Evolutionary conservation across 192 early-diverging fungal species (phyloP).

Genomic region (Piromyces sp.): DNA sequence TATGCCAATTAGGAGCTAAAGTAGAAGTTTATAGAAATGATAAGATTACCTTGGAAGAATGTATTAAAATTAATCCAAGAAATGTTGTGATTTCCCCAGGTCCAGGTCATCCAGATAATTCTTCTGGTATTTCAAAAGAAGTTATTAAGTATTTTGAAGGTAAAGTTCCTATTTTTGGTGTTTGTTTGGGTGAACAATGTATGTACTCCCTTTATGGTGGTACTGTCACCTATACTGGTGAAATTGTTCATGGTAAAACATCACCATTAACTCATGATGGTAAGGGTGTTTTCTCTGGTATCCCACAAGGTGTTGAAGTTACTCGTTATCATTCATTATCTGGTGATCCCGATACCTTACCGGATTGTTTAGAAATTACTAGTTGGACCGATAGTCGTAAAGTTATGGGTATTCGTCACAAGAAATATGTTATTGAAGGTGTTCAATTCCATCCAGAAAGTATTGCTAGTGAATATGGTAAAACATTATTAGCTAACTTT

Average conservation of each 20-base stretch:
- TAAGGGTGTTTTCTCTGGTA: constrained; percentile 64
- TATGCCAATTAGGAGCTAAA: constrained; percentile 75
- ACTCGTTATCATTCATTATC: constrained; percentile 96
- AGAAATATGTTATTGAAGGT: constrained; percentile 72
- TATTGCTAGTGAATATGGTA: constrained; percentile 83
- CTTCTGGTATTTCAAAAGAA: constrained; percentile 78
- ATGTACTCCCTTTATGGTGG: constrained; percentile 95
- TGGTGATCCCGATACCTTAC: constrained; percentile 64
- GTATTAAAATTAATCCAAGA: constrained; percentile 60
- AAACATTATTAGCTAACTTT: constrained; percentile 79
- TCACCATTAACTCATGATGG: constrained; percentile 78
- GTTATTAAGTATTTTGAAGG: constrained; percentile 77
- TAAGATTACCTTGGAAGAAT: constrained; percentile 70
- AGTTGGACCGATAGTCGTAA: constrained; percentile 62
- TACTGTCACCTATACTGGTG: constrained; percentile 77
- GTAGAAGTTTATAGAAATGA: constrained; percentile 90
- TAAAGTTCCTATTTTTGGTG: constrained; percentile 87
- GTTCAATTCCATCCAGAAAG: constrained; percentile 98
- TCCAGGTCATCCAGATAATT: constrained; percentile 78
- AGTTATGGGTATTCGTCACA: constrained; percentile 93
- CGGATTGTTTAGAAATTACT: constrained; percentile 64
- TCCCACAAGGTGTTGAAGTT: constrained; percentile 68
- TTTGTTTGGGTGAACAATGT: constrained; percentile 94
- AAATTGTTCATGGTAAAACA: constrained; percentile 95
- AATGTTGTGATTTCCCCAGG: constrained; percentile 96